Evolutionary conservation across 2,329 filamentous ascomycete species (phyloP).

Genomic region (Alternaria tenuissima): DNA sequence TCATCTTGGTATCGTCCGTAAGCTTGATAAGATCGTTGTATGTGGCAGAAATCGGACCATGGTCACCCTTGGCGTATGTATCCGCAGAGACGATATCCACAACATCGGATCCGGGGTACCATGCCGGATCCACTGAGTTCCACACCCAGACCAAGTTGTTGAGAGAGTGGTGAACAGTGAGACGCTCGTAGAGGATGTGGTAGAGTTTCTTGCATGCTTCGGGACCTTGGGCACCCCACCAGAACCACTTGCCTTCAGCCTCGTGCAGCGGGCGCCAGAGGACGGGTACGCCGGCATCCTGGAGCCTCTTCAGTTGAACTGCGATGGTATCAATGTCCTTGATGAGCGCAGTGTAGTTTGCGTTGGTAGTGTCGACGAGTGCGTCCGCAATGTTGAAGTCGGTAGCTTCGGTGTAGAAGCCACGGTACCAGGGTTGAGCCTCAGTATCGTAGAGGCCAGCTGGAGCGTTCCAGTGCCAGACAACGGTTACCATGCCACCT

Average conservation of each 20-base stretch:
- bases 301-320: constrained; percentile 56
- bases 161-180: constrained; percentile 56
- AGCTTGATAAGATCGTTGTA: constrained; percentile 57
- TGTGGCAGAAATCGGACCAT: constrained; percentile 56
- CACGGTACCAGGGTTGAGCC: constrained; percentile 58
- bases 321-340: constrained; percentile 61
- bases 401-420: constrained; percentile 61
- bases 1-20: constrained; percentile 58
- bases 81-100: constrained; percentile 60
- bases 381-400: constrained; percentile 58
- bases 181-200: constrained; percentile 54
- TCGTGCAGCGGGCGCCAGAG: constrained; percentile 61
- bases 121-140: constrained; percentile 57
- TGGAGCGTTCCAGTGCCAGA: constrained; percentile 62
- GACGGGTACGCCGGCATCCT: constrained; percentile 56
- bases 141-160: constrained; percentile 62
- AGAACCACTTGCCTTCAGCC: constrained; percentile 62
- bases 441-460: constrained; percentile 57
- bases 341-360: constrained; percentile 59
- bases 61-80: constrained; percentile 55
- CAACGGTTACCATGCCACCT: constrained; percentile 58
- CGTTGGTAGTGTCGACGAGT: constrained; percentile 53
- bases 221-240: constrained; percentile 61
- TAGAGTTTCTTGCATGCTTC: constrained; percentile 58
- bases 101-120: constrained; percentile 59